Evolutionary conservation across 2,329 filamentous ascomycete genomes (phyloP).

Genomic region (Rhinocladiella mackenziei): DNA sequence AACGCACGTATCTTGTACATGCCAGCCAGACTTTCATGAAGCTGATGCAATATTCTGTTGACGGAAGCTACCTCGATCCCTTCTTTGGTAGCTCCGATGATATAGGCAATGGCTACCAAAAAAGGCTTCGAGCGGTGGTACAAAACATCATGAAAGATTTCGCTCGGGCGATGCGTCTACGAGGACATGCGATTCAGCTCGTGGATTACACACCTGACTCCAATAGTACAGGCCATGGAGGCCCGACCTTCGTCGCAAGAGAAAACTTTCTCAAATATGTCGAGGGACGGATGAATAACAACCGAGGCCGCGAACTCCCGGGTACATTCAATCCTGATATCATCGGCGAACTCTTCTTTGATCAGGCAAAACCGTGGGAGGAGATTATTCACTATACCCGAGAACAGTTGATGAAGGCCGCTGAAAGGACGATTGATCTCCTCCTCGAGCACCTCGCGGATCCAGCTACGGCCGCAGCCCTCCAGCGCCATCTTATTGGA

Average conservation of each 20-base stretch:
- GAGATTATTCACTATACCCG: constrained; percentile 28
- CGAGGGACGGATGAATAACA: constrained; percentile 16
- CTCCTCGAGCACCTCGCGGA: constrained; percentile 32
- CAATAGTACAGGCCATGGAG: not conserved
- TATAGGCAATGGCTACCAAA: too few relatives aligned
- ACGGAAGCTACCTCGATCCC: constrained; percentile 40
- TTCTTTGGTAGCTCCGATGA: constrained; percentile 38
- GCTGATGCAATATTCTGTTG: constrained; percentile 39
- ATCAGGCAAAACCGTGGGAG: constrained; percentile 37
- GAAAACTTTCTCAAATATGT: constrained; percentile 11
- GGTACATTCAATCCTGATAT: constrained; percentile 35
- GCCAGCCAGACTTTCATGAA: constrained; percentile 39
- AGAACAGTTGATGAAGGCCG: constrained; percentile 30
- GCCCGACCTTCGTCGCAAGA: not conserved
- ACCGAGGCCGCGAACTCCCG: constrained; percentile 35
- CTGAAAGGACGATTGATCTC: constrained; percentile 25
- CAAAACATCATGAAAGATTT: constrained; percentile 32
- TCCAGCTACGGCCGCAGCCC: constrained; percentile 21
- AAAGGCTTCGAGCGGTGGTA: constrained; percentile 31
- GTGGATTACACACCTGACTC: constrained; percentile 9
- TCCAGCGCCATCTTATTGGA: constrained; percentile 26
- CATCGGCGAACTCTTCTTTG: constrained; percentile 35
- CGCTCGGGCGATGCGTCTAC: constrained; percentile 20
- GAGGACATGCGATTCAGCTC: constrained; percentile 22
- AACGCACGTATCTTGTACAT: constrained; percentile 35